Evolutionary conservation across 257 asterid species (phyloP), one percentile per base, ranked within the genome.

Genomic region (Salvia splendens): DNA sequence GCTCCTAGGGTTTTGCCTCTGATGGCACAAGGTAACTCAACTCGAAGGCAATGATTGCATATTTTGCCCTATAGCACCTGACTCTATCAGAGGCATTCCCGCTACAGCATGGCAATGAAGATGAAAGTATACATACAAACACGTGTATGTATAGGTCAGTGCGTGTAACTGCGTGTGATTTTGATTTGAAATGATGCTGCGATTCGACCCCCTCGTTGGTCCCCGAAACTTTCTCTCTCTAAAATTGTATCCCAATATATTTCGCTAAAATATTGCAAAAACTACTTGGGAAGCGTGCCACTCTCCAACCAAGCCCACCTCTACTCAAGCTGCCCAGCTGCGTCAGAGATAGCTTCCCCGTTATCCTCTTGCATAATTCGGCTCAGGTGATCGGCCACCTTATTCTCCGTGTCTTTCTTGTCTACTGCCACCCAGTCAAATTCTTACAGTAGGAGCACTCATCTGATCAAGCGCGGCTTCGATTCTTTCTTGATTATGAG

Each of bases 1-100:
- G 68, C 66, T 61, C 80, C 81, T 78, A 80, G 84, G 84, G 83
- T 76, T 82, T 80, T 68, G 75, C 73, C 57, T 68, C 63, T 78
- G 85, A 77, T 60, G 78, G 55, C 82, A 75, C 58, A 69, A 43
- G 68, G 76, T 64, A 81, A 80, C 82, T 69, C 80, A 82, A 73
- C 81, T 80, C 78, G 65, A 59, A 75, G 75, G 75, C 68, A 67
- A 71, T 55, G 61, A 58, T 50, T 43, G 61, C 48, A 48, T 64
- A 28, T 62, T 40, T 24, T 65, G 69, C 75, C 82, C 73, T 50
- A 69, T 42, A 38, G 65, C 64, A 63, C 70, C 68, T 61, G 24
- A 50, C 76, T 48, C 46, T 58, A 38, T 58, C 51, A 67, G 40
- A 79, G 65, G 65, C 61, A 80, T 64, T 75, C 8, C 68, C 43